These are phyloP conservation scores for Prunus davidiana DNA, from an alignment of 306 rosid genomes.

Conservation along the genomic window DNA sequence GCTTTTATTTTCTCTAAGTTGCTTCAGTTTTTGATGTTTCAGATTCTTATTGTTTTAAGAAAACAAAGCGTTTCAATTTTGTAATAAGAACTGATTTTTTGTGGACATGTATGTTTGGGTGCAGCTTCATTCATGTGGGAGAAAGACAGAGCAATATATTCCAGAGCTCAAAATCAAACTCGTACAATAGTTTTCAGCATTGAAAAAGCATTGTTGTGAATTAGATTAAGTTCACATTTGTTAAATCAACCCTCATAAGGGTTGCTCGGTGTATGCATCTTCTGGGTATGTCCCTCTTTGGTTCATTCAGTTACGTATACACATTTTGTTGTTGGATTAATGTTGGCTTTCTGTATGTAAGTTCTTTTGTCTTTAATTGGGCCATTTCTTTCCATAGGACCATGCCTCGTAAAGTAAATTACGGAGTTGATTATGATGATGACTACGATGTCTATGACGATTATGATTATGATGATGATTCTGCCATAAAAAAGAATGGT, in stretches of 20 bases:
- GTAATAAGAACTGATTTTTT: not conserved
- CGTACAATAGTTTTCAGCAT: not conserved
- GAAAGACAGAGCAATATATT: constrained; percentile 10
- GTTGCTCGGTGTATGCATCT: constrained; percentile 4
- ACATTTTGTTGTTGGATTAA: not conserved
- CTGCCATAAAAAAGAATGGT: constrained; percentile 52
- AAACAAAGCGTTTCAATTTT: not conserved
- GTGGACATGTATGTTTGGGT: not conserved
- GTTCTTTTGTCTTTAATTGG: not conserved
- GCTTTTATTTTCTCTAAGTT: not conserved
- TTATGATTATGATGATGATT: constrained; percentile 34
- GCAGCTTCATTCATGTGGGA: constrained; percentile 31
- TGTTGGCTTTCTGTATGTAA: constrained; percentile 5
- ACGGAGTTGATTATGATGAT: constrained; percentile 61
- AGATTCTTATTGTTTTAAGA: no score
- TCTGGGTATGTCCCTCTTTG: constrained; percentile 18
- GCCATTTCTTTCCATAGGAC: constrained; percentile 16
- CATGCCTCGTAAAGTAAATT: constrained; percentile 84
- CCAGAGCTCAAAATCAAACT: not conserved
- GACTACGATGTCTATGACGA: constrained; percentile 51
- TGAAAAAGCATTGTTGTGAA: not conserved
- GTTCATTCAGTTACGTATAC: not conserved
- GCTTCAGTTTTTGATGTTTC: not conserved
- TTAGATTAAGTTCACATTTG: constrained; percentile 14
- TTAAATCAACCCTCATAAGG: constrained; percentile 1